Evolutionary conservation across 1,284 basidiomycete species (phyloP).

Genomic region (Malassezia nana): DNA sequence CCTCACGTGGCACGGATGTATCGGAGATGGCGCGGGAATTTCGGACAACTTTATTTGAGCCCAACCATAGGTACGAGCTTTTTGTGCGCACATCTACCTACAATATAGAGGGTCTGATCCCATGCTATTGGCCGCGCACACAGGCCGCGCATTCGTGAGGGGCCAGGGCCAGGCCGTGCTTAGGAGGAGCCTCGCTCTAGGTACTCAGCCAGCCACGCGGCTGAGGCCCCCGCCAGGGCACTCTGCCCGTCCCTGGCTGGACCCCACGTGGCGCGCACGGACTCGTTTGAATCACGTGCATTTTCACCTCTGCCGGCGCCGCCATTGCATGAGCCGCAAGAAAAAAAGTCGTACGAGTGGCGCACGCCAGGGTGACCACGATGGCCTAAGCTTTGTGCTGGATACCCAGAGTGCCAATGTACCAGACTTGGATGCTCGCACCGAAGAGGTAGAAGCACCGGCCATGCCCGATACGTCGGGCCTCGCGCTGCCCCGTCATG

Average conservation of each 20-base stretch:
- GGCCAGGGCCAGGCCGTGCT: too few relatives aligned
- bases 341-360: background rate
- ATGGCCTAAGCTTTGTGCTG: slow-evolving; percentile 11
- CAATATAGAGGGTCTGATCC: too few relatives aligned
- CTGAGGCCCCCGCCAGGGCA: background rate
- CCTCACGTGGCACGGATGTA: background rate
- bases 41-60: background rate
- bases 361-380: background rate
- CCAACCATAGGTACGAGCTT: too few relatives aligned
- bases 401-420: slow-evolving; percentile 12
- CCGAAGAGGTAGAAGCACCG: background rate
- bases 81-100: too few relatives aligned
- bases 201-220: too few relatives aligned
- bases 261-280: slow-evolving; percentile 5
- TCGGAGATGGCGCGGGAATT: background rate
- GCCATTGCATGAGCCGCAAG: background rate
- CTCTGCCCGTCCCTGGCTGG: background rate
- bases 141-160: too few relatives aligned
- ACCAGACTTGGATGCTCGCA: too few relatives aligned
- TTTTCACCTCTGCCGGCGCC: background rate
- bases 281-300: background rate
- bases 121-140: too few relatives aligned
- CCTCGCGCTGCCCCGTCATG: slow-evolving; percentile 12
- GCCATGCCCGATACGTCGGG: background rate
- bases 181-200: too few relatives aligned